Conservation (phyloP, 1,139 yeast genomes). For the Taphrina communis region DNA sequence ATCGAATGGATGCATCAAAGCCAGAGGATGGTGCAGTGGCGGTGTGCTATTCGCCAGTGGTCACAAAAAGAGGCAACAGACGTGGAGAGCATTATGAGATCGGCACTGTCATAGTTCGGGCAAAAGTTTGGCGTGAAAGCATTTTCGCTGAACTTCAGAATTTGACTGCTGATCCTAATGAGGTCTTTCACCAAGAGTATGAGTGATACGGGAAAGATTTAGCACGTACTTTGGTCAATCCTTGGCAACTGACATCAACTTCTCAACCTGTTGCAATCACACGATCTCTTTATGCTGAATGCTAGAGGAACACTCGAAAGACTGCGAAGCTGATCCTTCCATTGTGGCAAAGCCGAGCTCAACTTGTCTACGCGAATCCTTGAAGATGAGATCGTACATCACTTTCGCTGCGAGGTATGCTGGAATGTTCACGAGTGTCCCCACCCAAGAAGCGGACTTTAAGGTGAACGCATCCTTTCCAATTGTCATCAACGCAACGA, state of each 20-base stretch:
- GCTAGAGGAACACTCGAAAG: not conserved
- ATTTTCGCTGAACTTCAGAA: conserved; percentile 30
- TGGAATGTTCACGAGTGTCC: conserved; percentile 15
- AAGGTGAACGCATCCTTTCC: conserved; percentile 20
- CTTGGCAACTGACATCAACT: no score
- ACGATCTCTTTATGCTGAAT: not conserved
- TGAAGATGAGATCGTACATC: conserved; percentile 1
- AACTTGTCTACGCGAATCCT: conserved; percentile 13
- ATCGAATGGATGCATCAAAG: conserved; percentile 28
- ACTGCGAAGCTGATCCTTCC: not conserved
- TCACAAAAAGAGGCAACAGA: conserved; percentile 23
- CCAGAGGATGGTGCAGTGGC: conserved; percentile 27
- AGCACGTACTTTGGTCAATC: no score
- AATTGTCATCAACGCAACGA: conserved; percentile 20
- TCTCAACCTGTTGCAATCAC: not conserved
- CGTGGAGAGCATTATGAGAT: conserved; percentile 12
- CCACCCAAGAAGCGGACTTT: conserved; percentile 13
- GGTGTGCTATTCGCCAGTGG: conserved; percentile 24
- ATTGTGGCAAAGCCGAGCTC: not conserved
- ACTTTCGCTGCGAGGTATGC: conserved; percentile 4
- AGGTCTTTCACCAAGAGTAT: not conserved
- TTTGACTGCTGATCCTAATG: conserved; percentile 13
- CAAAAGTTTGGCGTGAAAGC: conserved; percentile 31
- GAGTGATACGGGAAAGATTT: not conserved
- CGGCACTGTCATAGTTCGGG: conserved; percentile 13